A percentile compares a stretch with the other conserved stretches of the same genome.
phyloP scores from a whole-genome alignment of 805 yeast genomes.

The Sugiyamaella boreocaroliniensis region DNA sequence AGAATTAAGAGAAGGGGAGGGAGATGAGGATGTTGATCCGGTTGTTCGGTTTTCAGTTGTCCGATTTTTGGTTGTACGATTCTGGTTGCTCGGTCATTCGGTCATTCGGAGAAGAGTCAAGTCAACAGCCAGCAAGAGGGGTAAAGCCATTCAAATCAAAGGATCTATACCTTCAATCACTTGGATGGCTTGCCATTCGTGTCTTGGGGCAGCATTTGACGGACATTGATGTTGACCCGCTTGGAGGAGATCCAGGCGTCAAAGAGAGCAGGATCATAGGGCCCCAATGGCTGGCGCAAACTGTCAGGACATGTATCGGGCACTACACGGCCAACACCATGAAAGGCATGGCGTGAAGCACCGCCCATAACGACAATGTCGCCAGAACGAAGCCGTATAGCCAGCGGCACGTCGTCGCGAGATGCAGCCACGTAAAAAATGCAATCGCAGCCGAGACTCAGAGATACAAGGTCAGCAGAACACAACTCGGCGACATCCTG shows the following conservation, averaged over 20 bases:
- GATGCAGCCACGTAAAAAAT: constrained; percentile 31
- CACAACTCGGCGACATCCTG: constrained; percentile 38
- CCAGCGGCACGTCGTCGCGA: constrained; percentile 25
- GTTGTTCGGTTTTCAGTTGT: no score
- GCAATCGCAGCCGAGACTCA: constrained; percentile 36
- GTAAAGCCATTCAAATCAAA: no score
- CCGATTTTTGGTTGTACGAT: no score
- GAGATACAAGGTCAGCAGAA: constrained; percentile 32
- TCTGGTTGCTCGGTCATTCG: no score
- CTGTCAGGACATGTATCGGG: constrained; percentile 30
- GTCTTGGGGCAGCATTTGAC: constrained; percentile 33
- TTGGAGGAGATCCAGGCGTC: constrained; percentile 32
- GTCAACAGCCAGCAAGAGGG: no score
- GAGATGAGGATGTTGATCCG: no score
- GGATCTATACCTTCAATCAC: no score
- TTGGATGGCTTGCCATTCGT: no score
- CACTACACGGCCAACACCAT: constrained; percentile 38
- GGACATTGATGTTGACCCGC: constrained; percentile 35
- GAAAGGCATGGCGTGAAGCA: constrained; percentile 34
- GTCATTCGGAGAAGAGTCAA: no score
- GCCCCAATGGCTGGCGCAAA: constrained; percentile 6
- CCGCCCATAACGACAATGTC: constrained; percentile 39
- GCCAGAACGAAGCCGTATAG: constrained; percentile 34
- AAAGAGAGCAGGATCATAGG: neutral
- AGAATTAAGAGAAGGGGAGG: no score